phyloP scores from a whole-genome alignment of 2,329 filamentous ascomycete genomes.

The Aspergillaceae sp. region DNA sequence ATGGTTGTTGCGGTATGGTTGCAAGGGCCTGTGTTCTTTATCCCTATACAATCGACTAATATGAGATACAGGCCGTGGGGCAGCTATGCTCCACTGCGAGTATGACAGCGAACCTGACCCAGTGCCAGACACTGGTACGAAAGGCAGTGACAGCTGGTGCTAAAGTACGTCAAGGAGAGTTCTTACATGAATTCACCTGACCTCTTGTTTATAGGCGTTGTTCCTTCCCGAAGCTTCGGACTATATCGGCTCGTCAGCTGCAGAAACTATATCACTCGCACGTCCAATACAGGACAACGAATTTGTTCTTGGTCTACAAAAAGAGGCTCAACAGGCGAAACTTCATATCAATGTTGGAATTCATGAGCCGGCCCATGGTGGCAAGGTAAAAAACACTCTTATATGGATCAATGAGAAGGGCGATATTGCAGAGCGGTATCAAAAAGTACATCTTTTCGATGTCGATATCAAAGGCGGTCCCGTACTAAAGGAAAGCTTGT shows the following conservation, averaged over 20 bases:
- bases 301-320: conserved; percentile 68
- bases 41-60: not conserved
- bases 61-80: conserved; percentile 60
- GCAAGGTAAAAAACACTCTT: conserved; percentile 53
- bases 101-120: conserved; percentile 67
- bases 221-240: conserved; percentile 90
- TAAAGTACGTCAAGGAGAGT: conserved; percentile 46
- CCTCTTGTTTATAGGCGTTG: conserved; percentile 52
- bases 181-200: conserved; percentile 1
- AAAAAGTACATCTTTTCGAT: conserved; percentile 90
- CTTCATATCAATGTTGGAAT: conserved; percentile 80
- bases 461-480: conserved; percentile 52
- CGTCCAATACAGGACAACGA: conserved; percentile 55
- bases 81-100: conserved; percentile 81
- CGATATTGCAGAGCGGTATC: conserved; percentile 57
- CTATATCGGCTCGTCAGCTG: conserved; percentile 65
- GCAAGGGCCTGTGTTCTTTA: not conserved
- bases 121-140: conserved; percentile 63
- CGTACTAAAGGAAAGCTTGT: conserved; percentile 53
- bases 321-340: conserved; percentile 53
- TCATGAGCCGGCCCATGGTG: conserved; percentile 58
- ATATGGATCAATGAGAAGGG: conserved; percentile 59
- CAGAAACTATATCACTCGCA: conserved; percentile 63
- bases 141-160: conserved; percentile 70
- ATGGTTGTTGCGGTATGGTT: conserved; percentile 23